Base-by-base conservation (phyloP, 768 basidiomycete species). In the Leccinum aurantiacum region DNA sequence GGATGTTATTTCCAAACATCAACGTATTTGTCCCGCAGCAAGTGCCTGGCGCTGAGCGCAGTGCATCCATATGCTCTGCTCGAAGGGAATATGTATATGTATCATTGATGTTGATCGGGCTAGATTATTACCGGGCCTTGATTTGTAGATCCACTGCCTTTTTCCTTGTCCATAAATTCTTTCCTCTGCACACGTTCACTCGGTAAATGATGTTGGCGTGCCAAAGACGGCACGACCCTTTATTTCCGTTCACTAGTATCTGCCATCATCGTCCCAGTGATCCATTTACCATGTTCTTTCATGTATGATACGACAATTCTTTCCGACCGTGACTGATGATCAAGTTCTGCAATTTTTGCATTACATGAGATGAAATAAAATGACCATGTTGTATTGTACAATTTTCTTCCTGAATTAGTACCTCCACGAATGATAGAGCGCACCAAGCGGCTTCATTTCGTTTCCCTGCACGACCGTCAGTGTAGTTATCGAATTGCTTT, bases 1-100 rank as follows among this genome's bases (percentile, higher is more conserved):
- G 29, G 69, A 70, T 38, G 69, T 70, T 24, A 65, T 70, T 57
- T 63, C 65, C 56, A 70, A 70, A 37, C 69, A 70, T 27, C 67
- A 60, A 29, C 70, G 67, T 11, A 59, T 67, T 25, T 70, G 69
- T 37, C 70, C 67, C 29, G 67, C 61, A 13, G 65, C 67, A 37
- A 47, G 56, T 37, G 53, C 53, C 48, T 50, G 60, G 63, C 54
- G 60, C 47, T 65, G 47, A 67, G 57, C 37, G 35, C 38, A 46
- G 37, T 41, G 56, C 51, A 24, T 2, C 38, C 9, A 52, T 35
- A 3, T 29, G 14, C 38, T 15, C 47, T 47, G 52, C 38, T 61
- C 3, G 31, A 2, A 46, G 19, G 24, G n/a, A 33, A 27, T 24
- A 44, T 13, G 33, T 33, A 11, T 33, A 33, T 6, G 53, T 49